Evolutionary conservation across 208 protist genomes (phyloP).

Genomic region (Crithidia bombi): DNA sequence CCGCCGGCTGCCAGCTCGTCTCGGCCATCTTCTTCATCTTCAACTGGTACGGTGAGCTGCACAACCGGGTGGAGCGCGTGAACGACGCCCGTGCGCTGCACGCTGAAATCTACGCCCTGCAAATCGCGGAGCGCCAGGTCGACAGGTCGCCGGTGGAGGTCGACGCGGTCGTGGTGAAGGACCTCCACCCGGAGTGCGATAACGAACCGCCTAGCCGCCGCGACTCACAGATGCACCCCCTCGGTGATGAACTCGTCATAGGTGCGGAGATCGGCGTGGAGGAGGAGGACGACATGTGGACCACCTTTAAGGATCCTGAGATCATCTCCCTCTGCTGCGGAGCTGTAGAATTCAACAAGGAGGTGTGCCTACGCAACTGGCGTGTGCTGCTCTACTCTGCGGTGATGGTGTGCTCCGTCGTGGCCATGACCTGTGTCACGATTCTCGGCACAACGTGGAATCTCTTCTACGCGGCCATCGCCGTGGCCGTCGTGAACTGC

Average conservation of each 20-base stretch:
- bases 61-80: conserved; percentile 21
- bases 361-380: conserved; percentile 51
- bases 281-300: neutral
- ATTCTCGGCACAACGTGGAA: conserved; percentile 32
- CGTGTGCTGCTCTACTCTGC: conserved; percentile 48
- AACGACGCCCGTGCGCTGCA: neutral
- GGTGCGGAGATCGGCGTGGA: neutral
- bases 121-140: neutral
- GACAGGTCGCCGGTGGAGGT: neutral
- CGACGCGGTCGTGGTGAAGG: neutral
- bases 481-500: conserved; percentile 36
- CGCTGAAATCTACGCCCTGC: neutral
- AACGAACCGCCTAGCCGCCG: neutral
- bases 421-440: conserved; percentile 42
- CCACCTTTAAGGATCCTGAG: neutral
- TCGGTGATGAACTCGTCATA: conserved; percentile 2
- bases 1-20: conserved; percentile 59
- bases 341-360: conserved; percentile 57
- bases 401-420: conserved; percentile 43
- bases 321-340: conserved; percentile 31
- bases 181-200: conserved; percentile 9
- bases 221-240: neutral
- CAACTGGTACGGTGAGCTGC: conserved; percentile 61
- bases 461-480: conserved; percentile 30
- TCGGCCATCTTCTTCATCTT: conserved; percentile 51